Evolutionary conservation across 257 asterid genomes (phyloP), one percentile per base, ranked within the genome.

Genomic region (Capsicum rhomboideum): DNA sequence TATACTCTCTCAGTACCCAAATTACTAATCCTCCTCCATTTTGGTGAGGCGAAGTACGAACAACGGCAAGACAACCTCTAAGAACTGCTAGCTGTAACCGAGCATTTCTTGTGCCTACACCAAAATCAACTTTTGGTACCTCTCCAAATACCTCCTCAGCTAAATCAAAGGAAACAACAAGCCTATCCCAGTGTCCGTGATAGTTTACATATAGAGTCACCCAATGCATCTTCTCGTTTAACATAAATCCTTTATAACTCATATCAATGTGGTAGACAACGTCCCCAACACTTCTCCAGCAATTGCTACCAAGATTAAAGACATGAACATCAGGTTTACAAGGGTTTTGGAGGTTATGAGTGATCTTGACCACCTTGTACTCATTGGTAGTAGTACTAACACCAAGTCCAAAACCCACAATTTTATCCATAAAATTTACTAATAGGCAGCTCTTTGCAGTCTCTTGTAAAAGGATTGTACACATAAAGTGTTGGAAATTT

Each of bases 301-400:
- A 9, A 6, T 64, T 16, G 4, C 49, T 10, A 63, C 83, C 80
- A 10, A 50, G 44, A 40, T 23, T 46, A 16, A 34, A 26, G 12
- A 90, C 56, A 50, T 52, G 67, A 79, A 86, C 92, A 29, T 88
- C n/a, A n/a, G n/a, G n/a, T n/a, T n/a, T n/a, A n/a, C n/a, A n/a
- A n/a, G n/a, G n/a, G n/a, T n/a, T n/a, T n/a, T n/a, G n/a, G n/a
- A n/a, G n/a, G n/a, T n/a, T n/a, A n/a, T n/a, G n/a, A n/a, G n/a
- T n/a, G n/a, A n/a, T n/a, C n/a, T n/a, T 87, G 87, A 80, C 88
- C 53, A 89, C 85, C 84, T 91, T 90, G 88, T 85, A 90, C 37
- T 85, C 87, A 0, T 79, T 85, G 54, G 84, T 82, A 8, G 29
- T 1, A 0, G 89, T 85, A 56, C 87, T 82, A 74, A 81, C 86